Base-by-base conservation (phyloP, 176 grass and related monocot genomes). In the Oryza longistaminata region DNA sequence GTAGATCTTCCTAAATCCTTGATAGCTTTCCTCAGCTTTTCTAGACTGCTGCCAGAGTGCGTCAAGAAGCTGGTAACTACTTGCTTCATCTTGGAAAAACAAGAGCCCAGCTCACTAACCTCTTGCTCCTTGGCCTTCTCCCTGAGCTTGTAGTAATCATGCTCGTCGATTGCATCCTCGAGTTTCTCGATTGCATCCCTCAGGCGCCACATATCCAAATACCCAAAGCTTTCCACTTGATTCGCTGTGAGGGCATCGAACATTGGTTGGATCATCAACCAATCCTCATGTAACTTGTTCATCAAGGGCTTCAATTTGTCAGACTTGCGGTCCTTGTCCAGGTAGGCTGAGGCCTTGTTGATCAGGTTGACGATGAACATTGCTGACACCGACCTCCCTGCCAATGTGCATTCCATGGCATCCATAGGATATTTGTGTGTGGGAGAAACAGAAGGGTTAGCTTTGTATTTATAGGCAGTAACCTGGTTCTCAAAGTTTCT, bases 151-250 rank as follows among this genome's bases (percentile, higher is more conserved):
- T 73, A 67, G 42, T 91, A 88, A 13, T 75, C 48, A 17, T 88
- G 49, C 82, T 92, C 90, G 50, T 88, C 90, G 19, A 92, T 27
- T 0, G 31, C 90, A 45, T 91, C 89, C 17, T 91, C 89, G 0
- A 85, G 85, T 5, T 39, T 42, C 81, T 87, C 85, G 19, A 91
- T 31, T 5, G 44, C 80, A 60, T 84, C 61, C 44, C 85, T 83
- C 12, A 91, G 78, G 64, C 60, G 6, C 89, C 85, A 88, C 9
- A 7, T 2, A 66, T 81, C 74, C 0, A 88, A 50, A 37, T 37
- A 33, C 35, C 35, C 35, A 2, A 37, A 37, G 35, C 2, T 37
- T 5, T 37, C 35, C 35, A 1, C 35, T 37, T 37, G 35, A 37
- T 37, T 37, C 5, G 35, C 6, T 37, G 35, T 65, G 26, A 81